phyloP scores from a whole-genome alignment of 2,329 filamentous ascomycete genomes.

The Fusarium oxysporum region DNA sequence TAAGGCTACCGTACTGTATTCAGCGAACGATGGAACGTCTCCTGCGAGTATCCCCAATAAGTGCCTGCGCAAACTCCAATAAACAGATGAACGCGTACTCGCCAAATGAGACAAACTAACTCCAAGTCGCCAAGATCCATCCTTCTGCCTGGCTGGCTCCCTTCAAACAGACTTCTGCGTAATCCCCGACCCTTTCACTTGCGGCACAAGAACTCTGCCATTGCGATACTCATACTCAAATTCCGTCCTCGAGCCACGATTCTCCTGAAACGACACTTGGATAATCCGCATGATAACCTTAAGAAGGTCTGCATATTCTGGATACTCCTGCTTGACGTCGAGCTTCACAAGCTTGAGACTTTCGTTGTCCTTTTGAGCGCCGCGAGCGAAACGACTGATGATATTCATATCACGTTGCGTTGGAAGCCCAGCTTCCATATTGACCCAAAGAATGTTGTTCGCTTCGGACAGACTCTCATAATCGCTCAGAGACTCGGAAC shows the following conservation, averaged over 20 bases:
- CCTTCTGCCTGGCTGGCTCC: fast-evolving
- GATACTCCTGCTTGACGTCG: neutral
- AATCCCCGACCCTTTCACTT: neutral
- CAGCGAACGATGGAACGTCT: neutral
- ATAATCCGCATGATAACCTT: conserved; percentile 11
- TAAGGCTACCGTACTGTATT: fast-evolving
- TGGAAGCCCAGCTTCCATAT: neutral
- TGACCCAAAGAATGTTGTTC: neutral
- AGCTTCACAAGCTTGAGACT: neutral
- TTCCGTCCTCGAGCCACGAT: neutral
- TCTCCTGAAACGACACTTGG: conserved; percentile 7
- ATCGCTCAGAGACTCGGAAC: fast-evolving
- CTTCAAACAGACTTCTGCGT: neutral
- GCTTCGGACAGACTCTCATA: neutral
- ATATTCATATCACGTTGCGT: neutral
- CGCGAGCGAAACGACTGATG: neutral
- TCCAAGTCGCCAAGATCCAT: neutral
- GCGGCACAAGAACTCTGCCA: neutral
- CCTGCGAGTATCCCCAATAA: fast-evolving
- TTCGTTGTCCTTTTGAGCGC: neutral
- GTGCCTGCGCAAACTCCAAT: neutral
- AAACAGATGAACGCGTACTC: fast-evolving
- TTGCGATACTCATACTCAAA: conserved; percentile 23
- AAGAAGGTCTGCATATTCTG: neutral
- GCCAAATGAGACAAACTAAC: neutral